Conservation (phyloP, 2,329 filamentous ascomycete species). For the Fusarium setosum region DNA sequence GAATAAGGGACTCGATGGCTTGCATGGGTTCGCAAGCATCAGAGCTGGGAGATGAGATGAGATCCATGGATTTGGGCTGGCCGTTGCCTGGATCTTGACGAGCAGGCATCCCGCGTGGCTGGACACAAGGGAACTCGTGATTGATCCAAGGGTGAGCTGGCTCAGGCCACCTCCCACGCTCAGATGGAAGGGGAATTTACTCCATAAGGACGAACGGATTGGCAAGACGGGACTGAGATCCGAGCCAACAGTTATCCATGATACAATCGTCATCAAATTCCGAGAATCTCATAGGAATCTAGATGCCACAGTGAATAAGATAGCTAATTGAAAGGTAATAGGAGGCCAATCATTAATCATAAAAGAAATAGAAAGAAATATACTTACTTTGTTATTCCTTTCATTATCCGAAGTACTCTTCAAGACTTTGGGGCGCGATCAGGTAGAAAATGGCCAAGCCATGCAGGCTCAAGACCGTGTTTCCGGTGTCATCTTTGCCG, state of each 20-base stretch:
- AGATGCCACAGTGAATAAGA: too few relatives aligned
- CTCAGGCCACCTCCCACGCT: neutral
- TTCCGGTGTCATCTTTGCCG: too few relatives aligned
- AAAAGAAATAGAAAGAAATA: too few relatives aligned
- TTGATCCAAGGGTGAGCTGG: neutral
- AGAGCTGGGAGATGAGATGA: neutral
- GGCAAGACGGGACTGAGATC: neutral
- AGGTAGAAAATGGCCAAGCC: too few relatives aligned
- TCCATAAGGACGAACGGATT: constrained; percentile 18
- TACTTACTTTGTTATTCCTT: too few relatives aligned
- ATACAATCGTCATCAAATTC: neutral
- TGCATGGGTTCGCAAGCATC: neutral
- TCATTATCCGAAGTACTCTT: too few relatives aligned
- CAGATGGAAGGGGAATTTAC: neutral
- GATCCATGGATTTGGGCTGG: too few relatives aligned
- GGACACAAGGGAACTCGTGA: neutral
- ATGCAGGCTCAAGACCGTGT: too few relatives aligned
- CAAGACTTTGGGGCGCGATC: too few relatives aligned
- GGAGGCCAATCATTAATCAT: too few relatives aligned
- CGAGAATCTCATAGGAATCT: neutral
- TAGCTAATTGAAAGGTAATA: too few relatives aligned
- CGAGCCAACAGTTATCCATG: neutral
- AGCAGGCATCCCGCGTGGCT: neutral
- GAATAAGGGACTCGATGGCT: neutral
- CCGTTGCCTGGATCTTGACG: neutral